These are phyloP conservation scores for Cerioporus squamosus DNA, from an alignment of 1,284 basidiomycete genomes.

Conservation along the genomic window DNA sequence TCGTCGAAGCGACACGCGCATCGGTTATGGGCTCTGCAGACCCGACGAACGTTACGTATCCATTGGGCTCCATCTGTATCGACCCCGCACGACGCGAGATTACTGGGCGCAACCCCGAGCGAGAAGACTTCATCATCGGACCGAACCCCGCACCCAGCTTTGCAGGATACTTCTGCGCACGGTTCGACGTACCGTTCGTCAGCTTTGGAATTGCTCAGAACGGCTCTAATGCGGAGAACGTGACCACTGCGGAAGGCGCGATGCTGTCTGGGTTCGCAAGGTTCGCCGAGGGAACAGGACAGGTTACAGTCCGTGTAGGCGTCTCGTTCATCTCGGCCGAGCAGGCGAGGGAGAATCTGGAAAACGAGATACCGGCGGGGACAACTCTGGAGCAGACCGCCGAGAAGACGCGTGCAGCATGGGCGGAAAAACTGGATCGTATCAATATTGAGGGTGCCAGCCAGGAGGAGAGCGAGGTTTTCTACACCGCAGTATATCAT, in stretches of 20 bases:
- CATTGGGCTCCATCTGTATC: slow-evolving; percentile 61
- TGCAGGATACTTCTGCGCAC: slow-evolving; percentile 79
- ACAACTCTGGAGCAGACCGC: slow-evolving; percentile 67
- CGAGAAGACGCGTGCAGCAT: slow-evolving; percentile 55
- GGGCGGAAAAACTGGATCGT: slow-evolving; percentile 75
- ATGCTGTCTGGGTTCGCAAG: slow-evolving; percentile 61
- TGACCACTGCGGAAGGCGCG: slow-evolving; percentile 40
- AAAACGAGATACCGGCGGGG: slow-evolving; percentile 65
- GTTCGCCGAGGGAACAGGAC: slow-evolving; percentile 45
- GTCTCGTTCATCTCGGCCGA: slow-evolving; percentile 81
- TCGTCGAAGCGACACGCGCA: slow-evolving; percentile 73
- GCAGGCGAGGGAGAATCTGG: slow-evolving; percentile 70
- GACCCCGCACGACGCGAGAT: slow-evolving; percentile 56
- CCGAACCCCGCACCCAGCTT: slow-evolving; percentile 56
- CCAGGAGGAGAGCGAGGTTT: slow-evolving; percentile 55
- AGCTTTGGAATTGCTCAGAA: slow-evolving; percentile 56
- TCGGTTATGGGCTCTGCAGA: slow-evolving; percentile 61
- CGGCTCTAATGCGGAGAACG: slow-evolving; percentile 41
- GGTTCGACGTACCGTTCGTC: slow-evolving; percentile 59
- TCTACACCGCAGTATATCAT: slow-evolving; percentile 74
- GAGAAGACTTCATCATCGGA: slow-evolving; percentile 75
- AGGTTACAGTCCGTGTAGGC: slow-evolving; percentile 69
- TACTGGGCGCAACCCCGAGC: slow-evolving; percentile 72
- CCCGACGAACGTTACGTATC: slow-evolving; percentile 63
- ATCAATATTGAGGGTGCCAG: slow-evolving; percentile 62